Conservation (phyloP, 2,329 filamentous ascomycete species). For the Didymella arachidicola region DNA sequence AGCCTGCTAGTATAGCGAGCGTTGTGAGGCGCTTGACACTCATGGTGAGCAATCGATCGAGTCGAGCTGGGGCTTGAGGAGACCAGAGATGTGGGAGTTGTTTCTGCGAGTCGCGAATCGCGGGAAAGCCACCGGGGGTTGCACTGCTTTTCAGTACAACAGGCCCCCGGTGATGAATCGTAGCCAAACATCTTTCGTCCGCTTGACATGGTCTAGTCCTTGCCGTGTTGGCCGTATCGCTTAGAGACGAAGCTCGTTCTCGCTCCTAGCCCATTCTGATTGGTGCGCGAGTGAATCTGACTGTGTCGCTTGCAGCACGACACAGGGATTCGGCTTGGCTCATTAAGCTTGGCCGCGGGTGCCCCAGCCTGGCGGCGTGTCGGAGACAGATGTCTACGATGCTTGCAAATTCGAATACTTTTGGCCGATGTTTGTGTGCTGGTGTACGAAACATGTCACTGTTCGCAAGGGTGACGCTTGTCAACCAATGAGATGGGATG, state of each 20-base stretch:
- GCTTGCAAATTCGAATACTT: not conserved
- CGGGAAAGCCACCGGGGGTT: not conserved
- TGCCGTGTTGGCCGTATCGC: constrained; percentile 15
- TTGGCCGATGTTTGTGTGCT: constrained; percentile 2
- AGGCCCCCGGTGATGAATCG: constrained; percentile 5
- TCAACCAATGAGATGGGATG: constrained; percentile 2
- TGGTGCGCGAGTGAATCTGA: constrained; percentile 16
- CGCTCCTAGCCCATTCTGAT: constrained; percentile 17
- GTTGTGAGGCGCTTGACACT: constrained; percentile 8
- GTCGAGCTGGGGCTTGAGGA: not conserved
- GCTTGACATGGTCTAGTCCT: constrained; percentile 8
- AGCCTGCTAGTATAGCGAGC: constrained; percentile 5
- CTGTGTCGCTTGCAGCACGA: constrained; percentile 10
- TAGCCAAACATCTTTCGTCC: constrained; percentile 6
- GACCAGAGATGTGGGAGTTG: not conserved
- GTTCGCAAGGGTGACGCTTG: not conserved
- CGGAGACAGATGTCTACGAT: constrained; percentile 3
- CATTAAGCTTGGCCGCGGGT: not conserved
- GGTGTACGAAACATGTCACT: not conserved
- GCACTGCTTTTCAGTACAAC: constrained; percentile 16
- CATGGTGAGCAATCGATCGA: constrained; percentile 4
- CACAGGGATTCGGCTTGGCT: constrained; percentile 4
- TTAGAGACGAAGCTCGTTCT: constrained; percentile 18
- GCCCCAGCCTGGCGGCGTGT: not conserved
- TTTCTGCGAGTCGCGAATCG: constrained; percentile 1